Conservation (phyloP, 2,329 filamentous ascomycete species). For the Xylariomycetidae sp. region DNA sequence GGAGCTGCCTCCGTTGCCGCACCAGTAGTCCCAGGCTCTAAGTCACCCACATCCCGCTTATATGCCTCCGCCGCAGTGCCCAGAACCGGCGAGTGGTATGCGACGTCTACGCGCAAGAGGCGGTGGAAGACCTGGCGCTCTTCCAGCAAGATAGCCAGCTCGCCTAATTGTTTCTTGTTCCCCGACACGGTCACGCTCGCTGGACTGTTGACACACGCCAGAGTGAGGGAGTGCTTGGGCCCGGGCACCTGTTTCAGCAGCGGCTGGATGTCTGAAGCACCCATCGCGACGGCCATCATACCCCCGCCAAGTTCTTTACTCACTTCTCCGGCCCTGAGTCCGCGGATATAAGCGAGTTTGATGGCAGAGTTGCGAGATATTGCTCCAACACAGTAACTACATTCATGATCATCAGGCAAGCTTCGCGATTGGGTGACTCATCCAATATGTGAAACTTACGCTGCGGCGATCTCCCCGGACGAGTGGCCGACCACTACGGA, state of each 20-base stretch:
- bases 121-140: background rate
- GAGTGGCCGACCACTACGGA: conserved; percentile 23
- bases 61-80: background rate
- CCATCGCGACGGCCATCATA: background rate
- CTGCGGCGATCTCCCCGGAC: conserved; percentile 28
- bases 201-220: conserved; percentile 23
- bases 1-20: background rate
- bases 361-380: background rate
- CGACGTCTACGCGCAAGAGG: background rate
- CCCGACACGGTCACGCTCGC: conserved; percentile 22
- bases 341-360: background rate
- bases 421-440: too few relatives aligned
- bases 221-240: conserved; percentile 8
- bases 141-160: background rate
- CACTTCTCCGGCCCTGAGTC: background rate
- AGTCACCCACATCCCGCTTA: background rate
- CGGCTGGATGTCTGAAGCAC: background rate
- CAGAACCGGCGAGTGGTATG: background rate
- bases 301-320: background rate
- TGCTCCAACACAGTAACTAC: background rate
- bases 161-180: background rate
- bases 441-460: conserved; percentile 20
- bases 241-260: background rate
- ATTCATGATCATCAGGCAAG: too few relatives aligned
- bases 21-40: background rate